Evolutionary conservation across 345 rosid species (phyloP).

Genomic region (Eucalyptus cloeziana): DNA sequence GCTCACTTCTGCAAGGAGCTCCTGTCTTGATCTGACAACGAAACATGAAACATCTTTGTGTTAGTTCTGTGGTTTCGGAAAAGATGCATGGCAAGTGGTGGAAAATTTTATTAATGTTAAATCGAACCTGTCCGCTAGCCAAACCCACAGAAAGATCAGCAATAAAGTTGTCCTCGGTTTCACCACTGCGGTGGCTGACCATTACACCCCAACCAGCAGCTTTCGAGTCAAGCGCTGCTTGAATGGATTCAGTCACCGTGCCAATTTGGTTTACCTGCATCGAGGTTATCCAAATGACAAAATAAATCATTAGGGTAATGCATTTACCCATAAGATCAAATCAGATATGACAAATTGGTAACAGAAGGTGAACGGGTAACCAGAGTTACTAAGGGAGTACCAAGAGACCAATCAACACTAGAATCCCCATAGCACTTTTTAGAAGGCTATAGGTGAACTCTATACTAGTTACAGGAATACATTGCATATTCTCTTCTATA

Average conservation of each 20-base stretch:
- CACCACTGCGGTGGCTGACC: conserved; percentile 98
- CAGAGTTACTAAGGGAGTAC: background rate
- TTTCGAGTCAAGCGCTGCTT: conserved; percentile 92
- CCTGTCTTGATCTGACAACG: conserved; percentile 84
- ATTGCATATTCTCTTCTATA: background rate
- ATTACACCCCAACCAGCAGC: conserved; percentile 99
- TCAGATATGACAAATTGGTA: background rate
- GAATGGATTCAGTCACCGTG: conserved; percentile 87
- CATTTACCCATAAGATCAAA: background rate
- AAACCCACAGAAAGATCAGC: conserved; percentile 96
- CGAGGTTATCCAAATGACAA: background rate
- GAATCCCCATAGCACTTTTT: background rate
- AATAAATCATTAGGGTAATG: background rate
- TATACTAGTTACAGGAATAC: background rate
- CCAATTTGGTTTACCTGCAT: conserved; percentile 97
- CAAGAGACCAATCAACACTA: background rate
- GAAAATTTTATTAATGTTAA: background rate
- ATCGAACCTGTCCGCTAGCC: conserved; percentile 88
- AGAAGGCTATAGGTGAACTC: background rate
- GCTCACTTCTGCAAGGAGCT: conserved; percentile 97
- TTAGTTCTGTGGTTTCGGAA: background rate
- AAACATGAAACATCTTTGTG: background rate
- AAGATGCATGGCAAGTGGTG: background rate
- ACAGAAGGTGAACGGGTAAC: background rate
- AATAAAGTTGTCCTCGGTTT: conserved; percentile 94